These are phyloP conservation scores for Phytophthora pisi DNA, from an alignment of 352 stramenopile genomes.

Conservation along the genomic window DNA sequence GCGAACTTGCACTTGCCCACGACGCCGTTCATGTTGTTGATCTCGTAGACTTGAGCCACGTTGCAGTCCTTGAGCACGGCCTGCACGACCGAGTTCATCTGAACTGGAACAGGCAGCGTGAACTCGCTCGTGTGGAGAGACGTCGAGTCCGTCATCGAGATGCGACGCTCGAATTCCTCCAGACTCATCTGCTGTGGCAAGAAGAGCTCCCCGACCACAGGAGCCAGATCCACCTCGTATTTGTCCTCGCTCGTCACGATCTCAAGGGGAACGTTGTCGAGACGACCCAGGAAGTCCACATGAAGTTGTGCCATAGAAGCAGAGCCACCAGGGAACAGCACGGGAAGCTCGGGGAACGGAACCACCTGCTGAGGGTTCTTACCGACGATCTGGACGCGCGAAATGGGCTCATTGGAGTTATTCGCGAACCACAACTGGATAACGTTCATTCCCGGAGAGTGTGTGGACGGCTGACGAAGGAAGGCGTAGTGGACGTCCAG, in stretches of 20 bases:
- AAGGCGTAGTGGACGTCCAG: conserved; percentile 75
- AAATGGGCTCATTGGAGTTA: conserved; percentile 65
- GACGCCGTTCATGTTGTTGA: conserved; percentile 67
- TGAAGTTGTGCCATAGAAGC: conserved; percentile 82
- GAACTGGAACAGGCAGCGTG: conserved; percentile 49
- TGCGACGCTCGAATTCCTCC: conserved; percentile 73
- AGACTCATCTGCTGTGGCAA: conserved; percentile 73
- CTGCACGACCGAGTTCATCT: conserved; percentile 58
- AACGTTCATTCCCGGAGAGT: conserved; percentile 71
- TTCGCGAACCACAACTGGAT: conserved; percentile 78
- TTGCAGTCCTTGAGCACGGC: conserved; percentile 63
- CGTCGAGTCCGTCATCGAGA: conserved; percentile 61
- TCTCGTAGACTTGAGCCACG: conserved; percentile 76
- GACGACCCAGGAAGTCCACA: conserved; percentile 77
- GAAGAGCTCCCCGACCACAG: conserved; percentile 70
- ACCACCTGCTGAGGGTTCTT: conserved; percentile 60
- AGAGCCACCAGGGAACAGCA: conserved; percentile 80
- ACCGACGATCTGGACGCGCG: conserved; percentile 47
- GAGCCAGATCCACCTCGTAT: conserved; percentile 65
- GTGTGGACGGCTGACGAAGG: conserved; percentile 61
- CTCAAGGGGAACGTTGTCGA: conserved; percentile 73
- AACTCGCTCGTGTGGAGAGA: conserved; percentile 68
- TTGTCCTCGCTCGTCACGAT: conserved; percentile 59
- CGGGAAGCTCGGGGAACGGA: conserved; percentile 81
- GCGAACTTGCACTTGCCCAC: conserved; percentile 78